phyloP scores from a whole-genome alignment of 257 asterid genomes.

The Scutellaria barbata region DNA sequence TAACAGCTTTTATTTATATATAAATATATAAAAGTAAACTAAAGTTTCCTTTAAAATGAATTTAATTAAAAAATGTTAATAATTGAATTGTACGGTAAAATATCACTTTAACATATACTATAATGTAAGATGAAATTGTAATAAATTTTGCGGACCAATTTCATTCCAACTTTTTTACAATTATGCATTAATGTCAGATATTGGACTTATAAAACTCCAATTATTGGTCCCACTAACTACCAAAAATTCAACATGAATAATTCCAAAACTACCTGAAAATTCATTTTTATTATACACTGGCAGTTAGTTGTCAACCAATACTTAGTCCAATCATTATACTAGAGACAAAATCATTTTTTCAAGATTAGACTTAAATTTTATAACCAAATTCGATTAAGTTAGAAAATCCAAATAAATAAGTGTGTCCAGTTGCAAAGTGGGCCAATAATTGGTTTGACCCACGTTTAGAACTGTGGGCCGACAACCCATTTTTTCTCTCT shows the following conservation, averaged over 20 bases:
- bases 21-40: no score
- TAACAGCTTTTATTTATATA: no score
- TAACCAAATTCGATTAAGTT: slow-evolving; percentile 7
- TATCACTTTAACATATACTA: neutral
- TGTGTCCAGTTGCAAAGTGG: slow-evolving; percentile 41
- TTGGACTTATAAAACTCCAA: slow-evolving; percentile 14
- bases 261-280: slow-evolving; percentile 22
- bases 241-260: slow-evolving; percentile 30
- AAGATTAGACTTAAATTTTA: slow-evolving; percentile 6
- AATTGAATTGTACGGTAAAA: no score
- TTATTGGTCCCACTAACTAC: slow-evolving; percentile 44
- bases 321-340: slow-evolving; percentile 24
- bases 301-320: slow-evolving; percentile 50
- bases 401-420: slow-evolving; percentile 22
- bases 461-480: slow-evolving; percentile 53
- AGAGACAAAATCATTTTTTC: slow-evolving; percentile 24
- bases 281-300: slow-evolving; percentile 12
- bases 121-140: neutral
- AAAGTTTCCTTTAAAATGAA: no score
- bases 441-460: slow-evolving; percentile 38
- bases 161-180: neutral
- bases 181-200: neutral
- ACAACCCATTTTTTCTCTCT: slow-evolving; percentile 28
- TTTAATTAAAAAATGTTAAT: no score
- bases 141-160: neutral